These are phyloP conservation scores for Limtongia smithiae DNA, from an alignment of 805 yeast genomes.

Conservation along the genomic window DNA sequence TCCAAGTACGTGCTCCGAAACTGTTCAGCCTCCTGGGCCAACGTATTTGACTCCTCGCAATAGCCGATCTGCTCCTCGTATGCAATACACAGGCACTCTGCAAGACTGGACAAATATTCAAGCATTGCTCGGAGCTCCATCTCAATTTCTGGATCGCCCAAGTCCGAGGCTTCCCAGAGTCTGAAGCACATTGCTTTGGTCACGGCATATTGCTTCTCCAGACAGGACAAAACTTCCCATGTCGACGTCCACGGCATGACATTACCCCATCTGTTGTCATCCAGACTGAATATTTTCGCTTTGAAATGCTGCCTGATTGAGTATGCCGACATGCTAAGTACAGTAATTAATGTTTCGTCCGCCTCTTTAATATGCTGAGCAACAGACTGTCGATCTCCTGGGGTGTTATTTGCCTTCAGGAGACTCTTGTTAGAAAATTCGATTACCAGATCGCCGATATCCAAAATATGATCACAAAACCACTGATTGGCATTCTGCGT, in stretches of 20 bases:
- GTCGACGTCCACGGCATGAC: constrained; percentile 35
- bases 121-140: constrained; percentile 19
- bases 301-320: constrained; percentile 10
- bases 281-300: constrained; percentile 18
- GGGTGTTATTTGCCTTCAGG: constrained; percentile 12
- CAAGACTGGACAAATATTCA: constrained; percentile 38
- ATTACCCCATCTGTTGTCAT: constrained; percentile 7
- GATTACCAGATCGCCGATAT: constrained; percentile 20
- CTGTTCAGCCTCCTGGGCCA: constrained; percentile 16
- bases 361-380: constrained; percentile 14
- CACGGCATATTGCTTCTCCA: constrained; percentile 31
- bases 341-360: constrained; percentile 16
- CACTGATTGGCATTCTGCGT: constrained; percentile 12
- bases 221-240: constrained; percentile 26
- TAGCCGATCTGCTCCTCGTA: constrained; percentile 28
- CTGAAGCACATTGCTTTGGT: constrained; percentile 21
- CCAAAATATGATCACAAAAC: constrained; percentile 11
- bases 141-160: constrained; percentile 21
- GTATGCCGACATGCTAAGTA: constrained; percentile 20
- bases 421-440: constrained; percentile 16
- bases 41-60: no score
- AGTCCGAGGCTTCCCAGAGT: constrained; percentile 15
- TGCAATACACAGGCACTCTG: constrained; percentile 44
- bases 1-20: constrained; percentile 30
- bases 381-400: constrained; percentile 7